A percentile compares a stretch with the other conserved stretches of the same genome.
phyloP scores from a whole-genome alignment of 371 early-diverging fungal species.

The Mucor velutinosus region DNA sequence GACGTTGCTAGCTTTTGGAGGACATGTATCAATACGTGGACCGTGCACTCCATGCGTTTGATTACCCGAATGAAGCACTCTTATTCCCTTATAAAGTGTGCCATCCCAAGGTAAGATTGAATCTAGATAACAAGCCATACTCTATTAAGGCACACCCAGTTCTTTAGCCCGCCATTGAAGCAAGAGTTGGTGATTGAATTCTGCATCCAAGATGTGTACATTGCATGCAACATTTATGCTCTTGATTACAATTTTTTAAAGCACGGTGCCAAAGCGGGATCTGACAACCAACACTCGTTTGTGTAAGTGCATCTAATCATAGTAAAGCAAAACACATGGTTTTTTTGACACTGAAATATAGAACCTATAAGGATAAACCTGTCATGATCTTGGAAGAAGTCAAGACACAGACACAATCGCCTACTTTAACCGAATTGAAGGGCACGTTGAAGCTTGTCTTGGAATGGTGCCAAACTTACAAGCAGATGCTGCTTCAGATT shows the following conservation, averaged over 20 bases:
- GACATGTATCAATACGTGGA: slow-evolving; percentile 37
- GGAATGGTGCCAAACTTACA: slow-evolving; percentile 36
- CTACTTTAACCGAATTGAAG: slow-evolving; percentile 42
- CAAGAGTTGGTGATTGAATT: slow-evolving; percentile 50
- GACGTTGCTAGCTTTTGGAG: slow-evolving; percentile 33
- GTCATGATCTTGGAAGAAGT: slow-evolving; percentile 36
- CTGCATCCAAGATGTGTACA: slow-evolving; percentile 38
- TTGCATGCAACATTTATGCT: slow-evolving; percentile 42
- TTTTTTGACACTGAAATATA: slow-evolving; percentile 4
- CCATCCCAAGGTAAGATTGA: slow-evolving; percentile 43
- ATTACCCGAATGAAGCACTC: slow-evolving; percentile 41
- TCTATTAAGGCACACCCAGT: slow-evolving; percentile 11
- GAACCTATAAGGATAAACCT: slow-evolving; percentile 48
- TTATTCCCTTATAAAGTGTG: slow-evolving; percentile 54
- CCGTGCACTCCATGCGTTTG: slow-evolving; percentile 43
- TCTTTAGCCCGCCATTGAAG: slow-evolving; percentile 44
- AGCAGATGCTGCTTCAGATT: slow-evolving; percentile 40
- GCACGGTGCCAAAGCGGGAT: slow-evolving; percentile 10
- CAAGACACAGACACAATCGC: slow-evolving; percentile 47
- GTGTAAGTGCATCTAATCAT: slow-evolving; percentile 13
- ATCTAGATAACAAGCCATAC: no score
- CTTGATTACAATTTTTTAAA: slow-evolving; percentile 31
- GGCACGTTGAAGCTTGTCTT: slow-evolving; percentile 26
- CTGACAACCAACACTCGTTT: slow-evolving; percentile 12
- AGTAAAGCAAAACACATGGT: not conserved